Percentiles rank a stretch among this genome's conserved stretches.
Evolutionary conservation across 257 asterid genomes (phyloP).

Genomic region (Galeopsis tetrahit): DNA sequence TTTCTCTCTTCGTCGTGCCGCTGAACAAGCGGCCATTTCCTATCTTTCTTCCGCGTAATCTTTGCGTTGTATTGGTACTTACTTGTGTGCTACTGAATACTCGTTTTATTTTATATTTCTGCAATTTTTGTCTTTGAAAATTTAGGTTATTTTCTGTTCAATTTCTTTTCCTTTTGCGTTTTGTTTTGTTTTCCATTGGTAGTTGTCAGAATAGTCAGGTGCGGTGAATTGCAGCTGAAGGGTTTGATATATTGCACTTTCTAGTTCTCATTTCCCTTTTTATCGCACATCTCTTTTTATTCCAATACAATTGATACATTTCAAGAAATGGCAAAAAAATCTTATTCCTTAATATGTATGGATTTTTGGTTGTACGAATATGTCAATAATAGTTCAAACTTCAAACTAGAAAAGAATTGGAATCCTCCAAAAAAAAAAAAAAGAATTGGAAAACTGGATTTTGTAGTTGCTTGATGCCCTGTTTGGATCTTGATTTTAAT

Average conservation of each 20-base stretch:
- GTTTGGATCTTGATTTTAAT: slow-evolving; percentile 23
- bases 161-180: background rate
- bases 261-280: background rate
- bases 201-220: background rate
- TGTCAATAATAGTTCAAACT: slow-evolving; percentile 1
- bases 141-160: background rate
- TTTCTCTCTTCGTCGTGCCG: background rate
- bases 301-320: background rate
- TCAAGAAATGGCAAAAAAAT: background rate
- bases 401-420: background rate
- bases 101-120: background rate
- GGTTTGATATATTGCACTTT: background rate
- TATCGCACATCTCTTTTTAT: background rate
- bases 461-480: slow-evolving; percentile 19
- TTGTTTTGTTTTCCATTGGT: background rate
- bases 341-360: slow-evolving; percentile 10
- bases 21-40: slow-evolving; percentile 21
- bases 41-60: slow-evolving; percentile 16
- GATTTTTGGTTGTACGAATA: background rate
- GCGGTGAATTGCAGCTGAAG: slow-evolving; percentile 27
- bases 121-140: background rate
- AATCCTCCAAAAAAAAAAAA: no score
- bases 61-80: slow-evolving; percentile 23
- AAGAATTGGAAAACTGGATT: background rate
- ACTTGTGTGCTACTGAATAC: background rate